A percentile compares a stretch with the other conserved stretches of the same genome.
phyloP scores from a whole-genome alignment of 2,329 filamentous ascomycete genomes.

The Geoglossum cookeanum region DNA sequence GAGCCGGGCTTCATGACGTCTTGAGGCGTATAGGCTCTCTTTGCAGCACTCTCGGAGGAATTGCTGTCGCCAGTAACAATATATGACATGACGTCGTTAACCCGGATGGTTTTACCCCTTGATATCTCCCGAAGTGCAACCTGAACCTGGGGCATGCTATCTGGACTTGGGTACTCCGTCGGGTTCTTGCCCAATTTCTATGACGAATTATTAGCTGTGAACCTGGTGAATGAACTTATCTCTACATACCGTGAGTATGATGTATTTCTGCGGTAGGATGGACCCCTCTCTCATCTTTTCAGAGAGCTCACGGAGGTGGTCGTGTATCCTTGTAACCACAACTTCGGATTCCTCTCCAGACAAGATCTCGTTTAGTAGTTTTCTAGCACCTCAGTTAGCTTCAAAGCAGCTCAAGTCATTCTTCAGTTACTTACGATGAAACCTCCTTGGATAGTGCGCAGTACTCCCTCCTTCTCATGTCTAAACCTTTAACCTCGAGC shows the following conservation, averaged over 20 bases:
- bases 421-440: slow-evolving; percentile 33
- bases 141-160: slow-evolving; percentile 92
- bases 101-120: slow-evolving; percentile 70
- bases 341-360: slow-evolving; percentile 83
- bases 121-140: slow-evolving; percentile 78
- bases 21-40: slow-evolving; percentile 72
- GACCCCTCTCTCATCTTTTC: slow-evolving; percentile 66
- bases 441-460: slow-evolving; percentile 91
- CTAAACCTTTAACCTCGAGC: slow-evolving; percentile 93
- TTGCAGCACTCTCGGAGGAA: slow-evolving; percentile 49
- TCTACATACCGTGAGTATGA: slow-evolving; percentile 56
- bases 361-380: slow-evolving; percentile 81
- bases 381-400: slow-evolving; percentile 22
- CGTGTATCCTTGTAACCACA: slow-evolving; percentile 77
- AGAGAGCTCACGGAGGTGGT: slow-evolving; percentile 72
- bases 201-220: slow-evolving; percentile 4
- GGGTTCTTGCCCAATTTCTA: slow-evolving; percentile 83
- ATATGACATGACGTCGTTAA: slow-evolving; percentile 91
- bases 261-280: slow-evolving; percentile 71
- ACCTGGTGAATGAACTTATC: background rate
- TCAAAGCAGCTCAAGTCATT: background rate
- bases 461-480: slow-evolving; percentile 96
- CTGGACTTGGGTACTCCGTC: slow-evolving; percentile 81
- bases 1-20: slow-evolving; percentile 66
- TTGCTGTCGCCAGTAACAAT: slow-evolving; percentile 54